phyloP scores from a whole-genome alignment of 805 yeast genomes.

The Komagataella mondaviorum region DNA sequence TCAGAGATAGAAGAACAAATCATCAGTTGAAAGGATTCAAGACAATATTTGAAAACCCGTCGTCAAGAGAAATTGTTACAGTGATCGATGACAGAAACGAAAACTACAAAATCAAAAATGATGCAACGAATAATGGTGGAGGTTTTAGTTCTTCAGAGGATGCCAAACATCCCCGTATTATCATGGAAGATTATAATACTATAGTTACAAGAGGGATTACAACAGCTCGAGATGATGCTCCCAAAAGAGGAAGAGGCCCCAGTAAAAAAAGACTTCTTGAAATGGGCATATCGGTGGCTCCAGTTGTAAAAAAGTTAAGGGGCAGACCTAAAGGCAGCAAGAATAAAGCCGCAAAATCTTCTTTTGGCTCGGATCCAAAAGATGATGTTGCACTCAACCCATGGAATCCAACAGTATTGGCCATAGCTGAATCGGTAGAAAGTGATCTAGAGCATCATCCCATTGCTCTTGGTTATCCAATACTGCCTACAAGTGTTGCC shows the following conservation, averaged over 20 bases:
- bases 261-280: background rate
- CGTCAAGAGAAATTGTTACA: background rate
- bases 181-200: background rate
- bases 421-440: background rate
- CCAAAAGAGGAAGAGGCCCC: background rate
- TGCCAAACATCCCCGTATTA: background rate
- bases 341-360: background rate
- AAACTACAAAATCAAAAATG: background rate
- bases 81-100: background rate
- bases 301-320: background rate
- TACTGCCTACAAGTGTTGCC: background rate
- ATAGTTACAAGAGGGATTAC: conserved; percentile 1
- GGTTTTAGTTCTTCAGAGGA: background rate
- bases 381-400: background rate
- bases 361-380: background rate
- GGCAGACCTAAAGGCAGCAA: background rate
- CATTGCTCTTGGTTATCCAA: background rate
- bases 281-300: background rate
- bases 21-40: background rate
- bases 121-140: background rate
- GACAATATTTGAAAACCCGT: background rate
- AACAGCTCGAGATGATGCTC: conserved; percentile 3
- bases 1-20: background rate
- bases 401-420: background rate
- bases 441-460: background rate